These are phyloP conservation scores for Saksenaea oblongispora DNA, from an alignment of 371 early-diverging fungal species.

Conservation along the genomic window DNA sequence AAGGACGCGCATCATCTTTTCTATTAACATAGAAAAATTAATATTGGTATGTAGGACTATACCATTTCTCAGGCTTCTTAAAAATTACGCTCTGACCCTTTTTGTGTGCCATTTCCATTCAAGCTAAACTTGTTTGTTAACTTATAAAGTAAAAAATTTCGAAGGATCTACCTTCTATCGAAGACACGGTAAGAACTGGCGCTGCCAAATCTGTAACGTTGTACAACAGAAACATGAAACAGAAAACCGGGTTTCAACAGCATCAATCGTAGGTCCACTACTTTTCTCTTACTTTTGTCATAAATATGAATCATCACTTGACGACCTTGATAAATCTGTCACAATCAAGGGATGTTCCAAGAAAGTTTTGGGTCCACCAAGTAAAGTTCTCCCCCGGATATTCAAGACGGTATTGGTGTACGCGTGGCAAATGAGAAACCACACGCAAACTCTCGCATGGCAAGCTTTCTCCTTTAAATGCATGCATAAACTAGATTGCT, in stretches of 20 bases:
- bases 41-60: neutral
- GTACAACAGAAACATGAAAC: slow-evolving; percentile 1
- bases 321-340: neutral
- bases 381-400: neutral
- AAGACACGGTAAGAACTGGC: neutral
- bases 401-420: neutral
- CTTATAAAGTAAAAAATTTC: neutral
- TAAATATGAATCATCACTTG: neutral
- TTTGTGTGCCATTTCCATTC: neutral
- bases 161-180: slow-evolving; percentile 2
- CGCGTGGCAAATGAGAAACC: neutral
- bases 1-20: neutral
- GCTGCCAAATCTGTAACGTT: neutral
- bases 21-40: neutral
- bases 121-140: neutral
- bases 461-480: neutral
- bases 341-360: neutral
- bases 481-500: neutral
- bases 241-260: neutral
- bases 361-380: neutral
- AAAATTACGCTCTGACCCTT: neutral
- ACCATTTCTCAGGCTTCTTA: neutral
- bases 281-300: neutral
- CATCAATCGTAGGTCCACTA: neutral
- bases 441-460: neutral